Base-by-base conservation (phyloP, 2,329 filamentous ascomycete genomes). In the Mycosphaerella arachidis region DNA sequence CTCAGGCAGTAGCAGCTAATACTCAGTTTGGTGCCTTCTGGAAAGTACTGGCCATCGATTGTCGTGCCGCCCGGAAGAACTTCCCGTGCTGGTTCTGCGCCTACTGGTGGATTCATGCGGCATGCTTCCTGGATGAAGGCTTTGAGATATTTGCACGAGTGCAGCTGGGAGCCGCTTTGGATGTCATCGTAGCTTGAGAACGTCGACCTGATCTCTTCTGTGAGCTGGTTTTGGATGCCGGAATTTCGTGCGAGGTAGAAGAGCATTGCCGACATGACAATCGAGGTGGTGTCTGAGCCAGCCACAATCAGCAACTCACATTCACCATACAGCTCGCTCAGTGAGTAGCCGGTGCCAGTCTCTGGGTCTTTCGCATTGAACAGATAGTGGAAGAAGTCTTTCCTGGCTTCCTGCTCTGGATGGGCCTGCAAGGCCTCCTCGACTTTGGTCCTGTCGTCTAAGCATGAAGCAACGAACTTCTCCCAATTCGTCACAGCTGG, bases 51-150 rank as follows among this genome's bases (percentile, higher is more conserved):
- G 0, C 73, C 73, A 33, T 74, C 71, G 29, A 78, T 63, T 0
- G 58, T 53, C 0, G 68, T 66, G 56, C 55, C 73, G 60, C 45
- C 68, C 53, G 59, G 45, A 12, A 62, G 62, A 4, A 70, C 68
- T 56, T 73, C 69, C 3, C 75, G 60, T 59, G 66, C 59, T 55
- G 76, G 52, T 57, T 70, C 59, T 56, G 66, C 60, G 55, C 72
- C 68, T 1, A 76, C 74, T 0, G 77, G 75, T 2, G 79, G 77
- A 8, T 74, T 74, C 45, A 79, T 68, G 12, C 79, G 73, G 31
- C 81, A 67, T 0, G 74, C 68, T 65, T 82, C 79, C 27, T 80
- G 73, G 45, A 81, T 73, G 48, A 75, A 74, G 9, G 78, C 79
- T 2, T 71, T 68, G 2, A 81, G 67, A 61, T 79, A 80, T 1